phyloP scores from a whole-genome alignment of 805 yeast genomes.

The Spathaspora arborariae region DNA sequence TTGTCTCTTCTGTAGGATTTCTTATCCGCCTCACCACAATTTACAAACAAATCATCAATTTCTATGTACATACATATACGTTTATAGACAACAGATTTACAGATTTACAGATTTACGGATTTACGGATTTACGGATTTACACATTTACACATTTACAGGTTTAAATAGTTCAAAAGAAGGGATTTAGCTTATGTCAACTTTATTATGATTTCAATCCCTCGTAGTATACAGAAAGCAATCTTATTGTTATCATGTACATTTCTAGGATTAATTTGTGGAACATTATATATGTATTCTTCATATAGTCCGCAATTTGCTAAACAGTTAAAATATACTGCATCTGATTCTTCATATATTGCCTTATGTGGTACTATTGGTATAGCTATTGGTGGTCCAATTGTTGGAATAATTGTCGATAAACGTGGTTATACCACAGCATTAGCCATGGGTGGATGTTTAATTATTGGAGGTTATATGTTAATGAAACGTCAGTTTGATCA shows the following conservation, averaged over 20 bases:
- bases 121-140: too few relatives aligned
- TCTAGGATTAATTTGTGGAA: slow-evolving; percentile 63
- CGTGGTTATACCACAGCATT: slow-evolving; percentile 56
- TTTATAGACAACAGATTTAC: too few relatives aligned
- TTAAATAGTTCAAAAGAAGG: too few relatives aligned
- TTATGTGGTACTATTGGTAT: slow-evolving; percentile 67
- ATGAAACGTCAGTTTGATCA: slow-evolving; percentile 48
- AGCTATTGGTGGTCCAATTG: slow-evolving; percentile 60
- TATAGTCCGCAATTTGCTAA: slow-evolving; percentile 74
- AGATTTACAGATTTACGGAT: too few relatives aligned
- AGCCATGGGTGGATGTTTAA: slow-evolving; percentile 45
- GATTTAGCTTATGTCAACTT: not conserved
- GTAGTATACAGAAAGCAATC: slow-evolving; percentile 19
- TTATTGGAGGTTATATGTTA: slow-evolving; percentile 53
- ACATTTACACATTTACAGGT: too few relatives aligned
- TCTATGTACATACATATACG: too few relatives aligned
- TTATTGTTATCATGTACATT: slow-evolving; percentile 29
- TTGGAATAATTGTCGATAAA: slow-evolving; percentile 62
- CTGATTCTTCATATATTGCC: slow-evolving; percentile 62
- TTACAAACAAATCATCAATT: too few relatives aligned
- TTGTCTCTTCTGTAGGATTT: too few relatives aligned
- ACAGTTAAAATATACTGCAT: slow-evolving; percentile 53
- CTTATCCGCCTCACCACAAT: too few relatives aligned
- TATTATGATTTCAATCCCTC: slow-evolving; percentile 7
- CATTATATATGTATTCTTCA: slow-evolving; percentile 70